These are phyloP conservation scores for Epichloe gansuensis DNA, from an alignment of 2,329 filamentous ascomycete species.

Conservation along the genomic window DNA sequence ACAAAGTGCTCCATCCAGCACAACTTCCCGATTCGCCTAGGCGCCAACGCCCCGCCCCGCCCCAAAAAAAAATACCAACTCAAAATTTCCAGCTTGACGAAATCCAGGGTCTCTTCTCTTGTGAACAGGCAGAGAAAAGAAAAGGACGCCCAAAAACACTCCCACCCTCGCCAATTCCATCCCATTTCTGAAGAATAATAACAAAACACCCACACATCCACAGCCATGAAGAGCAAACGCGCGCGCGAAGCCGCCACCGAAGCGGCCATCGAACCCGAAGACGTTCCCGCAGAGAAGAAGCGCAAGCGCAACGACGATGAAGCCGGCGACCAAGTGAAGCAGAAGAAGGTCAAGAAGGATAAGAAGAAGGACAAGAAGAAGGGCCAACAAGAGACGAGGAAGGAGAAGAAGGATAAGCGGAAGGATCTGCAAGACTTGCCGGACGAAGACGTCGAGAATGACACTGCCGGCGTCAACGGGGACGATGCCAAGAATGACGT, in stretches of 20 bases:
- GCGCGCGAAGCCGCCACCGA: slow-evolving; percentile 22
- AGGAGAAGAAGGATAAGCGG: slow-evolving; percentile 29
- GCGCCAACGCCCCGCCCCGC: too few species aligned
- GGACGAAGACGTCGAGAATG: slow-evolving; percentile 18
- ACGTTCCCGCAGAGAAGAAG: slow-evolving; percentile 21
- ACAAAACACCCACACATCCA: background rate
- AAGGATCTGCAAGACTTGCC: slow-evolving; percentile 26
- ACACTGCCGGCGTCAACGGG: slow-evolving; percentile 10
- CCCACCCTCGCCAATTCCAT: too few species aligned
- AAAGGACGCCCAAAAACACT: too few species aligned
- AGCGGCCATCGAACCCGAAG: slow-evolving; percentile 17
- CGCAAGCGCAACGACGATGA: slow-evolving; percentile 23
- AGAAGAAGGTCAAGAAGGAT: slow-evolving; percentile 20
- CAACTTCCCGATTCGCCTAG: too few species aligned
- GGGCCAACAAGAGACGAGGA: slow-evolving; percentile 21
- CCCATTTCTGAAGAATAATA: too few species aligned
- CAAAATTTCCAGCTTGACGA: too few species aligned
- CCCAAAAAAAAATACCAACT: too few species aligned
- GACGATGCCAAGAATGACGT: slow-evolving; percentile 6
- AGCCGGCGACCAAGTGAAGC: slow-evolving; percentile 8
- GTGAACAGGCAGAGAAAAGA: too few species aligned
- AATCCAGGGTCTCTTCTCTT: too few species aligned
- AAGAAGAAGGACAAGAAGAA: slow-evolving; percentile 25
- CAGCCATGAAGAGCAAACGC: slow-evolving; percentile 27
- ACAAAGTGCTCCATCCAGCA: too few species aligned